A percentile compares a stretch with the other conserved stretches of the same genome.
phyloP scores from a whole-genome alignment of 2,329 filamentous ascomycete species.

The Xylariaceae sp. region DNA sequence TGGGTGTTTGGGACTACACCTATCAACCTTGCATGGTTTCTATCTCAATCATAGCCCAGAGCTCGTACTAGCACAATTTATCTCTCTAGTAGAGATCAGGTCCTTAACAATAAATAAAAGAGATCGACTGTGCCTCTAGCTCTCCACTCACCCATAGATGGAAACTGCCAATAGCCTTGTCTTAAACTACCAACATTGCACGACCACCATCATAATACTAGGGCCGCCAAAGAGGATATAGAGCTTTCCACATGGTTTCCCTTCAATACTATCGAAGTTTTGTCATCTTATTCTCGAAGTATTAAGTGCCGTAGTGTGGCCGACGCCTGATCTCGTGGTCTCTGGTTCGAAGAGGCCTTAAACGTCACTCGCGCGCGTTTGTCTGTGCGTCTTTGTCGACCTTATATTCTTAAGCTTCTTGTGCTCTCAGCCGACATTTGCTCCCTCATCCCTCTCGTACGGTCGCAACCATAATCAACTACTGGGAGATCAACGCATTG shows the following conservation, averaged over 20 bases:
- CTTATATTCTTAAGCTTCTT: constrained; percentile 33
- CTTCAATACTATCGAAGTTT: constrained; percentile 34
- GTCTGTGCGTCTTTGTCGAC: constrained; percentile 34
- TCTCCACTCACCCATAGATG: constrained; percentile 33
- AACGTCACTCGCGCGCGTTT: constrained; percentile 35
- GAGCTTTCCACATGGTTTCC: constrained; percentile 35
- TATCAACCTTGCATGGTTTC: constrained; percentile 27
- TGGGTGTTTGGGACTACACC: constrained; percentile 37
- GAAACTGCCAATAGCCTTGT: constrained; percentile 41
- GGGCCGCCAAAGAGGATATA: constrained; percentile 39
- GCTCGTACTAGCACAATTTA: constrained; percentile 23
- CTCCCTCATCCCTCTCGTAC: constrained; percentile 36
- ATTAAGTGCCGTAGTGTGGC: constrained; percentile 40
- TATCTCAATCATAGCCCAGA: constrained; percentile 31
- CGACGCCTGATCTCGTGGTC: constrained; percentile 34
- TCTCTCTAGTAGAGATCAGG: constrained; percentile 1
- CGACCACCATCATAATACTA: constrained; percentile 35
- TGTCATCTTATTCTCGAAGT: constrained; percentile 34
- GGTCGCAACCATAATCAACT: constrained; percentile 26
- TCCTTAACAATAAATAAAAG: constrained; percentile 37
- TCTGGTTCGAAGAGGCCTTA: constrained; percentile 32
- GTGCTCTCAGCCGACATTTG: constrained; percentile 10
- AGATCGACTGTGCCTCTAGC: constrained; percentile 36
- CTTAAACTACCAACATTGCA: constrained; percentile 42
- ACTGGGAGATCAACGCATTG: constrained; percentile 32